Percentiles rank a stretch among this genome's conserved stretches.
phyloP scores from a whole-genome alignment of 2,329 filamentous ascomycete species.

The Periconia macrospinosa region DNA sequence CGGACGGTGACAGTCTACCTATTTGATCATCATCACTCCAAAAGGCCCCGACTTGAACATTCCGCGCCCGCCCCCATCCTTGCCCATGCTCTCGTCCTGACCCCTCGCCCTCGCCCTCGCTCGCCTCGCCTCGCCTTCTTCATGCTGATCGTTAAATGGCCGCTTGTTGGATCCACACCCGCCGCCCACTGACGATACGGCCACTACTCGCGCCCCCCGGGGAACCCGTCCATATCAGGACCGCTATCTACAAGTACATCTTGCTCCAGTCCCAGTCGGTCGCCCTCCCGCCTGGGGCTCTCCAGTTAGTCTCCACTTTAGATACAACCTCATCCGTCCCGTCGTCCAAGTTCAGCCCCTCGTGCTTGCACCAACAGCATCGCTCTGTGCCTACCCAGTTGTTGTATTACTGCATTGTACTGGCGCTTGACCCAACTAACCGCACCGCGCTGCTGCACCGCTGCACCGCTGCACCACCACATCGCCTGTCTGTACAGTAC shows the following conservation, averaged over 20 bases:
- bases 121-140: too few species aligned
- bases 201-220: too few species aligned
- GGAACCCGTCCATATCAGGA: too few species aligned
- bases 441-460: too few species aligned
- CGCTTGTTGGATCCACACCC: too few species aligned
- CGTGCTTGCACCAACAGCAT: slow-evolving; percentile 3
- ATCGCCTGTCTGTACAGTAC: not conserved
- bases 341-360: not conserved
- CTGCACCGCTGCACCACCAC: slow-evolving; percentile 1
- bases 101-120: not conserved
- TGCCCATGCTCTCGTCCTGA: too few species aligned
- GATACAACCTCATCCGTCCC: slow-evolving; percentile 20
- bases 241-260: too few species aligned
- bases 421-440: not conserved
- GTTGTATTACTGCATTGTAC: not conserved
- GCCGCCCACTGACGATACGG: too few species aligned
- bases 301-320: slow-evolving; percentile 27
- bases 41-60: too few species aligned
- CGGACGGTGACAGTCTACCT: too few species aligned
- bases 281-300: slow-evolving; percentile 1
- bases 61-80: not conserved
- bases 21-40: not conserved
- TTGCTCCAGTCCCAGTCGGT: not conserved
- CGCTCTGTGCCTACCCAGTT: not conserved
- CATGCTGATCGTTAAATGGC: not conserved